These are phyloP conservation scores for Bauhinia variegata DNA, from an alignment of 306 rosid species.

Conservation along the genomic window DNA sequence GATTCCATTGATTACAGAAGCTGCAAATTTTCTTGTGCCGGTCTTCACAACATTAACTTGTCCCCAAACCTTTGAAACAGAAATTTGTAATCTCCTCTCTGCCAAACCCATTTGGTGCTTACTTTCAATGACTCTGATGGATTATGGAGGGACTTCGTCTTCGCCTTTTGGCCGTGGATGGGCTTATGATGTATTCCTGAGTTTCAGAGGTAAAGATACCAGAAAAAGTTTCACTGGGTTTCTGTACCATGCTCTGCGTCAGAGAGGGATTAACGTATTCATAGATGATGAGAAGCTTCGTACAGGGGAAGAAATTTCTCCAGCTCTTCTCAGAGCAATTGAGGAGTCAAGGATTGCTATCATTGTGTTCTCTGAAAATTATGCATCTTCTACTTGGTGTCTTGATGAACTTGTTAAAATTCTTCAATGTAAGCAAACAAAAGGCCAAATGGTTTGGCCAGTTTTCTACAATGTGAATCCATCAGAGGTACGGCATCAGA, in stretches of 20 bases:
- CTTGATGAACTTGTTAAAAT: constrained; percentile 51
- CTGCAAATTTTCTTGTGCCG: no score
- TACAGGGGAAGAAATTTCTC: constrained; percentile 41
- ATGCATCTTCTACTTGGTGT: constrained; percentile 48
- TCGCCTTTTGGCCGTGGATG: constrained; percentile 29
- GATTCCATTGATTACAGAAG: background rate
- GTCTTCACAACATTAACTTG: no score
- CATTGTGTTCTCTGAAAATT: constrained; percentile 50
- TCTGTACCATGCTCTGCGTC: constrained; percentile 42
- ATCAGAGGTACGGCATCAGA: constrained; percentile 42
- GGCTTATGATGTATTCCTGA: constrained; percentile 49
- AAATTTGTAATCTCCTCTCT: background rate
- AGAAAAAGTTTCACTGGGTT: constrained; percentile 39
- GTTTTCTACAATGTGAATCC: constrained; percentile 54
- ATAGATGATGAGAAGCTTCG: constrained; percentile 34
- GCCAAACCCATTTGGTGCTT: background rate
- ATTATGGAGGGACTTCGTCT: background rate
- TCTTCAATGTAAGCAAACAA: constrained; percentile 30
- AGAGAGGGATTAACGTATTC: constrained; percentile 42
- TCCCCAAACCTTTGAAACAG: background rate
- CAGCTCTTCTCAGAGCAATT: constrained; percentile 45
- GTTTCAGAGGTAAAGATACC: constrained; percentile 50
- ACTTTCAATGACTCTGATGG: background rate
- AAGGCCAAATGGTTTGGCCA: constrained; percentile 44
- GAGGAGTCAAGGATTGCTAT: constrained; percentile 50